Evolutionary conservation across 805 yeast species (phyloP).

Genomic region (Saccharomycopsis amapae): DNA sequence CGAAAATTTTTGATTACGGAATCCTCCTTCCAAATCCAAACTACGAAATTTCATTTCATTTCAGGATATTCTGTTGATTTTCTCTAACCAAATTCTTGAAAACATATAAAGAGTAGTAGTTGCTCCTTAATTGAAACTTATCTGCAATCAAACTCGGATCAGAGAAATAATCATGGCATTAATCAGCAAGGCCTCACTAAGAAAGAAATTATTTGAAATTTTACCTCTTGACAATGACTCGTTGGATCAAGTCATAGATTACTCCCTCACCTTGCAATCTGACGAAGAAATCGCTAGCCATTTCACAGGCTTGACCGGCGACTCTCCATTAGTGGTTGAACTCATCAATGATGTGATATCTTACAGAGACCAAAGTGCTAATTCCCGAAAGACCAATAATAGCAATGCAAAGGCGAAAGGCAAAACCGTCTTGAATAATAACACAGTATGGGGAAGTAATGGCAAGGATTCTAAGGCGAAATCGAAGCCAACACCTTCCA

Average conservation of each 20-base stretch:
- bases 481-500: too few relatives aligned
- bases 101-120: too few relatives aligned
- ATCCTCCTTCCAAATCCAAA: too few relatives aligned
- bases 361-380: conserved; percentile 1
- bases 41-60: too few relatives aligned
- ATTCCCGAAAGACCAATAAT: background rate
- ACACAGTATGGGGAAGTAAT: background rate
- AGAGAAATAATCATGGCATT: background rate
- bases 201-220: conserved; percentile 27
- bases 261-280: conserved; percentile 40
- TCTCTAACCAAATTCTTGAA: too few relatives aligned
- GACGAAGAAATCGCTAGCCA: conserved; percentile 45
- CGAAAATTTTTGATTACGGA: too few relatives aligned
- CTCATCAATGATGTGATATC: conserved; percentile 33
- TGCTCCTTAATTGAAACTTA: background rate
- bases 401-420: background rate
- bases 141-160: background rate
- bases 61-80: too few relatives aligned
- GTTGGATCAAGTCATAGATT: conserved; percentile 46
- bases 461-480: background rate
- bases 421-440: background rate
- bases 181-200: conserved; percentile 12
- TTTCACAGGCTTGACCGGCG: conserved; percentile 50
- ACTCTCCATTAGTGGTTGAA: conserved; percentile 43
- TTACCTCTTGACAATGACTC: conserved; percentile 56